Evolutionary conservation across 2,329 filamentous ascomycete genomes (phyloP), one percentile per base, ranked within the genome.

Genomic region (Epichloe brachyelytri): DNA sequence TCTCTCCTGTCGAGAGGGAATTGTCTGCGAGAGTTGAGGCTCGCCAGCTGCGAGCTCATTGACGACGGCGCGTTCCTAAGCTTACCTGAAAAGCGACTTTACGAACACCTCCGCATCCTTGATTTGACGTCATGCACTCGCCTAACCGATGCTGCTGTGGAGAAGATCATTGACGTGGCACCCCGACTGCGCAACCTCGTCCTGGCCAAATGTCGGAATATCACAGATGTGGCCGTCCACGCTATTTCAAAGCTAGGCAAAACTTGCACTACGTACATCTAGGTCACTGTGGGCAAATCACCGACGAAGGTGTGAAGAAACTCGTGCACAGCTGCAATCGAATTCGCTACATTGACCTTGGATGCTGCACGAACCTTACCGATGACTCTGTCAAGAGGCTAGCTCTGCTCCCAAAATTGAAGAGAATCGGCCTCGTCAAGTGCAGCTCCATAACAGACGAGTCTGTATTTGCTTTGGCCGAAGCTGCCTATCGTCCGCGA

Each of bases 261-360:
- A 98, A 97, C 60, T 72, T 98, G 50, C 93, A 98, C 67, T 97
- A 95, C 65, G 84, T 98, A 49, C 93, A 98, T 63, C 76, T 98
- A 2, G 93, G 93, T 10, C 93, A 98, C 66, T 98, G 93, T 67
- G 80, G 81, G 30, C 82, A 90, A 45, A 90, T 98, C 62, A 96
- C 91, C 0, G 93, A 98, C 62, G 77, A 82, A 37, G 90, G 88
- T 1, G 88, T 98, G 17, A 86, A 86, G 59, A 83, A 82, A 51
- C 75, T 98, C 34, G 88, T 96, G 39, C 83, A 85, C 58, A 75
- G 75, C 49, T 98, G 93, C 73, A 97, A 91, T 62, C 82, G 93
- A 22, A 97, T 98, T 58, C 80, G 93, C 51, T 98, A 98, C 65
- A 98, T 98, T 56, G 93, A 98, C 64, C 73, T 98, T 43, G 93